Evolutionary conservation across 768 basidiomycete genomes (phyloP).

Genomic region (Rhodosporidiobolus odoratus): DNA sequence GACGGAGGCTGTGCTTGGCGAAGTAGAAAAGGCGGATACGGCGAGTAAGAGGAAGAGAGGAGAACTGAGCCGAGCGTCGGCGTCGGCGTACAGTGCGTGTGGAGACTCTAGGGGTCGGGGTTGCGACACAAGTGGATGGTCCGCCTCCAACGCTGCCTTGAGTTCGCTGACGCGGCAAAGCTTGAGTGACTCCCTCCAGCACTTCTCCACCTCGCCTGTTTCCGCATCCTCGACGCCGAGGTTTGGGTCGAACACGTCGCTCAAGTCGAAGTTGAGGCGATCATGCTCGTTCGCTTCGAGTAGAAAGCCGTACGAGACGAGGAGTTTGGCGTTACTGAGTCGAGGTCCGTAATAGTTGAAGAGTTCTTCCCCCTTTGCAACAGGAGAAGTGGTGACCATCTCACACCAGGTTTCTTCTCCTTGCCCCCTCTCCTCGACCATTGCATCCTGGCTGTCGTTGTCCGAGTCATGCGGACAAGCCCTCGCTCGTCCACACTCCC

Average conservation of each 20-base stretch:
- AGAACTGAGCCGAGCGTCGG: slow-evolving; percentile 24
- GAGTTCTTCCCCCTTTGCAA: slow-evolving; percentile 56
- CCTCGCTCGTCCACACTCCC: slow-evolving; percentile 61
- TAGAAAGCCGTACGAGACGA: slow-evolving; percentile 66
- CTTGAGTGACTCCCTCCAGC: background rate
- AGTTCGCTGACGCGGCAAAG: background rate
- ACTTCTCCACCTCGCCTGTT: background rate
- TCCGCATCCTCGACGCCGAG: background rate
- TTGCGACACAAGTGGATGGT: background rate
- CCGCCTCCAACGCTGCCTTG: background rate
- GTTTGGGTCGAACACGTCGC: background rate
- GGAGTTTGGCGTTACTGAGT: slow-evolving; percentile 61
- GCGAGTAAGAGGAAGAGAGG: background rate
- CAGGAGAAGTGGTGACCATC: slow-evolving; percentile 60
- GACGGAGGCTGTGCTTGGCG: no score
- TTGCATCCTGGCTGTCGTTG: background rate
- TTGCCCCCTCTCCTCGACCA: background rate
- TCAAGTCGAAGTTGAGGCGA: slow-evolving; percentile 11
- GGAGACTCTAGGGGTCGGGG: background rate
- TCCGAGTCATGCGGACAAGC: slow-evolving; percentile 64
- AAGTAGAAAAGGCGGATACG: background rate
- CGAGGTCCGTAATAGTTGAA: slow-evolving; percentile 66
- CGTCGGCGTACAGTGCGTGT: slow-evolving; percentile 26
- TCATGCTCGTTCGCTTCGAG: slow-evolving; percentile 71
- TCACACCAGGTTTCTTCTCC: slow-evolving; percentile 50